These are phyloP conservation scores for Nicotiana rustica DNA, from an alignment of 305 asterid species.

Conservation along the genomic window DNA sequence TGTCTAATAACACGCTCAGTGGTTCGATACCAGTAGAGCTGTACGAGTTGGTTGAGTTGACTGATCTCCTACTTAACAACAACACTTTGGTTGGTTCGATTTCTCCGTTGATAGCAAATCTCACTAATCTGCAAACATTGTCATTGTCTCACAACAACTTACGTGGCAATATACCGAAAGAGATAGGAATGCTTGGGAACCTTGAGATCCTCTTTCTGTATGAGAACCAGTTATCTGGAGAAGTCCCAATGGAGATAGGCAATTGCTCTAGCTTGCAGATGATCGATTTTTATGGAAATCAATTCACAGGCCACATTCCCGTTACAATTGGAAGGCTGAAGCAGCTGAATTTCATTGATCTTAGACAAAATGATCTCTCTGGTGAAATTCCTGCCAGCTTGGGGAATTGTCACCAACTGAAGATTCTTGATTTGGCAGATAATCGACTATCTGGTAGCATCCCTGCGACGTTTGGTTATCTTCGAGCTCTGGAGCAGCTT, in stretches of 20 bases:
- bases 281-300: slow-evolving; percentile 84
- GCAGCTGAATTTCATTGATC: slow-evolving; percentile 74
- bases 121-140: slow-evolving; percentile 72
- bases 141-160: slow-evolving; percentile 72
- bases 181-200: slow-evolving; percentile 74
- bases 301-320: slow-evolving; percentile 72
- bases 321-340: slow-evolving; percentile 65
- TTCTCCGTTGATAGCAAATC: slow-evolving; percentile 64
- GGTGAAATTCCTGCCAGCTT: slow-evolving; percentile 79
- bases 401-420: slow-evolving; percentile 70
- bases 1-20: slow-evolving; percentile 77
- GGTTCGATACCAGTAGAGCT: slow-evolving; percentile 77
- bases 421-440: slow-evolving; percentile 84
- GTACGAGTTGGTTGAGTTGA: slow-evolving; percentile 60
- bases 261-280: slow-evolving; percentile 75
- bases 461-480: slow-evolving; percentile 69
- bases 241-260: slow-evolving; percentile 79
- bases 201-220: slow-evolving; percentile 72
- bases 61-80: slow-evolving; percentile 83
- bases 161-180: slow-evolving; percentile 63
- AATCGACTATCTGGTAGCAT: slow-evolving; percentile 69
- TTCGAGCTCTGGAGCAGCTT: slow-evolving; percentile 67
- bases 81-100: slow-evolving; percentile 72
- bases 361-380: slow-evolving; percentile 79
- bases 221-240: slow-evolving; percentile 81